phyloP scores from a whole-genome alignment of 1,284 basidiomycete species.

The Ceratobasidium sp. region DNA sequence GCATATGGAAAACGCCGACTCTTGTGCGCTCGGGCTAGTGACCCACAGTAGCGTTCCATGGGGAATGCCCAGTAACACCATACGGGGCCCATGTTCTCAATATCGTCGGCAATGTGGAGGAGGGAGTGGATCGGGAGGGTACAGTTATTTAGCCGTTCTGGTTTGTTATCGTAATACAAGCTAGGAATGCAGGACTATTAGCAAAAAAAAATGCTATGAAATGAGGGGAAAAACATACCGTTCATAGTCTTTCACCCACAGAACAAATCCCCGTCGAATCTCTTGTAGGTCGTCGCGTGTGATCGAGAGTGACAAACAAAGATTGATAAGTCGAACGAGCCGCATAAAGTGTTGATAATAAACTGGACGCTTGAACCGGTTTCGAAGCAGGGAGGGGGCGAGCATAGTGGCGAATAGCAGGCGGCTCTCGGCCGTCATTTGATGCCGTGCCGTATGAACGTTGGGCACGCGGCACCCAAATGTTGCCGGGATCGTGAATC shows the following conservation, averaged over 20 bases:
- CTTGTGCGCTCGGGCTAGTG: conserved; percentile 13
- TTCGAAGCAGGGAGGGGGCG: conserved; percentile 59
- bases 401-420: conserved; percentile 59
- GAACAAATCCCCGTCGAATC: conserved; percentile 10
- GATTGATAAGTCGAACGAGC: conserved; percentile 2
- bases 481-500: conserved; percentile 59
- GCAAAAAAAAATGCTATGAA: no score
- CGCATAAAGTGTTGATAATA: conserved; percentile 56
- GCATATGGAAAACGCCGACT: not conserved
- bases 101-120: conserved; percentile 44
- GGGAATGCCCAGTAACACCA: conserved; percentile 44
- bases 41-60: conserved; percentile 44
- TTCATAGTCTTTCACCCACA: conserved; percentile 34
- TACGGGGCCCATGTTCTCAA: conserved; percentile 28
- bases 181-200: not conserved
- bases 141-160: conserved; percentile 1
- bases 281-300: not conserved
- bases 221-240: not conserved
- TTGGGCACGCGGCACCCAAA: conserved; percentile 61
- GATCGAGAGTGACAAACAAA: not conserved
- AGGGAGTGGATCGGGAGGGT: conserved; percentile 38
- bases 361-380: conserved; percentile 53
- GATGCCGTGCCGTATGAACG: conserved; percentile 51
- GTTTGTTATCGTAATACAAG: conserved; percentile 3
- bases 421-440: conserved; percentile 56